Base-by-base conservation (phyloP, 2,329 filamentous ascomycete species). In the Chaetothyriales sp. region DNA sequence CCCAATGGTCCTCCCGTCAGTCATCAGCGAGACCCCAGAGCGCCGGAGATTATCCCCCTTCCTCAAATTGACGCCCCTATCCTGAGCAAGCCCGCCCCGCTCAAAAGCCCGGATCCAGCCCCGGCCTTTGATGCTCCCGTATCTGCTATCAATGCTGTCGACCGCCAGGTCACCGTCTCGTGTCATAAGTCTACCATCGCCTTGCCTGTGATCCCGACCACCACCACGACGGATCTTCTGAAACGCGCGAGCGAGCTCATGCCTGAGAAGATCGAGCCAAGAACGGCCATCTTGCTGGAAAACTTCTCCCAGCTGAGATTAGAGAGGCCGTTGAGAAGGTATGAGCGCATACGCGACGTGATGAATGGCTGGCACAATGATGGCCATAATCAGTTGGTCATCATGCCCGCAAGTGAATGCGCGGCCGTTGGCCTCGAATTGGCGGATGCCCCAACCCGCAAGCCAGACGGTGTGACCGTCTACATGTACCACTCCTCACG, bases 351-450 rank as follows among this genome's bases (percentile, higher is more conserved):
- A 28, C 79, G 86, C 53, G 86, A 95, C 61, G 78, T 95, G 19
- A 78, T 95, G 75, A 93, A 94, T 64, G 93, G 88, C 0, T 96
- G 90, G 90, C 86, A 94, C 54, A 73, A 76, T 44, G 88, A 95
- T 64, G 73, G 75, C 2, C 82, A 88, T 59, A 92, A 94, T 61
- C 73, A 76, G 6, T 72, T 96, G 12, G 68, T 84, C 18, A 73
- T 95, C 19, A 69, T 82, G 50, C 73, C 81, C 12, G 71, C 75
- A 1, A 64, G 67, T 5, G 59, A 66, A 9, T 64, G 63, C 45
- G 62, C 63, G 3, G 54, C 64, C 4, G 55, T 57, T 7, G 61
- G 63, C 26, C 73, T 95, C 5, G 80, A 85, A 20, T 68, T 82
- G 3, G 71, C 75, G 10, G 75, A 76, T 3, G 85, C 84, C 2